Percentiles rank a stretch among this genome's conserved stretches.
phyloP scores from a whole-genome alignment of 768 basidiomycete genomes.

The Pholiota conissans region DNA sequence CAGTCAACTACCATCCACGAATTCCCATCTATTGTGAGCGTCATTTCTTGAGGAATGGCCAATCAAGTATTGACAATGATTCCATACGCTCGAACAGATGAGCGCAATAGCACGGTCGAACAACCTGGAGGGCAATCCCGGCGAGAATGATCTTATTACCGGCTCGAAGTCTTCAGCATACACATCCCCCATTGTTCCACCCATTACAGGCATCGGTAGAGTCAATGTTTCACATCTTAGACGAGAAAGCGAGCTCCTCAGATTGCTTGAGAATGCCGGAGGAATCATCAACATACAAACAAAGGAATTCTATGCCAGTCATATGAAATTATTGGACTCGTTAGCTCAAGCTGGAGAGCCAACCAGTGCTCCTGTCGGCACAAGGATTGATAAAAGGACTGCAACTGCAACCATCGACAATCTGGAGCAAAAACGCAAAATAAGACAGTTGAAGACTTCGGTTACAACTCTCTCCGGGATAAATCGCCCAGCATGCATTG shows the following conservation, averaged over 20 bases:
- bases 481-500: constrained; percentile 57
- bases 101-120: not conserved
- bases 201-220: constrained; percentile 16
- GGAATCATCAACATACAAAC: constrained; percentile 67
- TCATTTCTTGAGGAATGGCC: too few species aligned
- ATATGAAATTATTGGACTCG: constrained; percentile 59
- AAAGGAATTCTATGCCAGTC: constrained; percentile 70
- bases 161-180: not conserved
- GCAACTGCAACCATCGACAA: constrained; percentile 56
- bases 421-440: constrained; percentile 63
- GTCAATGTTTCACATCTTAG: constrained; percentile 77
- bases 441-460: constrained; percentile 71
- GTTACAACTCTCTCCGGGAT: constrained; percentile 59
- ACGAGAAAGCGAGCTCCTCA: constrained; percentile 78
- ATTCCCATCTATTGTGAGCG: not conserved
- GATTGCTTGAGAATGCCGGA: constrained; percentile 61
- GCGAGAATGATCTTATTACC: not conserved
- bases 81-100: too few species aligned
- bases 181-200: not conserved
- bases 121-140: not conserved
- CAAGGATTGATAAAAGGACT: constrained; percentile 74
- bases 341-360: constrained; percentile 62
- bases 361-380: constrained; percentile 68
- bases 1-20: not conserved
- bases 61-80: too few species aligned